These are phyloP conservation scores for Lagenidium sp. DNA, from an alignment of 352 stramenopile genomes.

Conservation along the genomic window DNA sequence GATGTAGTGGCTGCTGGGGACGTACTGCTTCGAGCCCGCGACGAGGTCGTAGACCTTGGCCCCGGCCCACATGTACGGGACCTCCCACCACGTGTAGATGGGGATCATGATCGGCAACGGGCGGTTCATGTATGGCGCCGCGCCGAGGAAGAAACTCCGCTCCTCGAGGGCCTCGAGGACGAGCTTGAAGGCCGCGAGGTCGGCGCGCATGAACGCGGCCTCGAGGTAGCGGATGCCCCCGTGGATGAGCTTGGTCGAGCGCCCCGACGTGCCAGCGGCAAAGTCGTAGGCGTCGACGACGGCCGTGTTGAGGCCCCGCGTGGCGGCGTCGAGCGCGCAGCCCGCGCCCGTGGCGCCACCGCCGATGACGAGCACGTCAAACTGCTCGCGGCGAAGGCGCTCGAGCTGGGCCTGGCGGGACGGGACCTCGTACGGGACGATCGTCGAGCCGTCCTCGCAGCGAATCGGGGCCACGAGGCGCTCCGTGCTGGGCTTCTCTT, in stretches of 20 bases:
- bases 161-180: conserved; percentile 92
- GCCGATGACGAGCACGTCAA: conserved; percentile 92
- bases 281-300: conserved; percentile 92
- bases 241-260: conserved; percentile 95
- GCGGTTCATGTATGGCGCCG: conserved; percentile 92
- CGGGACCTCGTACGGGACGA: conserved; percentile 78
- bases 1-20: conserved; percentile 87
- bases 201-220: conserved; percentile 90
- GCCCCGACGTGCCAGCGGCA: conserved; percentile 85
- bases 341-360: conserved; percentile 90
- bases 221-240: conserved; percentile 94
- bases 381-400: conserved; percentile 84
- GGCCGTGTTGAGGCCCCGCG: conserved; percentile 88
- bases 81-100: conserved; percentile 93
- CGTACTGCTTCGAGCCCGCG: conserved; percentile 80
- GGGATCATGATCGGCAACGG: conserved; percentile 95
- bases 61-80: conserved; percentile 92
- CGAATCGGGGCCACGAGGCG: conserved; percentile 67
- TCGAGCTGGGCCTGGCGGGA: conserved; percentile 56
- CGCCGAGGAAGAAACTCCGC: conserved; percentile 88
- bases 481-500: conserved; percentile 58
- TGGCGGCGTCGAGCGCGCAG: conserved; percentile 86
- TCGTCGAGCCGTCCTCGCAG: conserved; percentile 78
- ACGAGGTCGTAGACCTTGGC: conserved; percentile 92
- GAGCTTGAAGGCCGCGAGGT: conserved; percentile 86